These are phyloP conservation scores for Rhexocercosporidium sp. DNA, from an alignment of 2,329 filamentous ascomycete genomes.

Conservation along the genomic window DNA sequence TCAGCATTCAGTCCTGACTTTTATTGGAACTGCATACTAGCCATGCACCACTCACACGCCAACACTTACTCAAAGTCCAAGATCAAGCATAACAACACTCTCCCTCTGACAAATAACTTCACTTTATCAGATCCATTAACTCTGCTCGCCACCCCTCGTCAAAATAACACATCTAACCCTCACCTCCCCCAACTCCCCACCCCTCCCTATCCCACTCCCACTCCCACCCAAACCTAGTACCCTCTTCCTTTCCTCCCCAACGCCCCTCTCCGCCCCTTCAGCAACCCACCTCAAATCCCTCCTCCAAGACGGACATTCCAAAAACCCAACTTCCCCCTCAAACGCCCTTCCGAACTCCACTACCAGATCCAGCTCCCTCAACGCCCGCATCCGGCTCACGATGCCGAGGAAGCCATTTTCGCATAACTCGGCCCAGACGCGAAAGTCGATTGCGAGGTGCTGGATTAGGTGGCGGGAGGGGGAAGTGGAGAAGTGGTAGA, in stretches of 20 bases:
- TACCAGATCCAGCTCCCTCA: constrained; percentile 33
- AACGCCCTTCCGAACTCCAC: constrained; percentile 36
- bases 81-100: neutral
- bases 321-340: constrained; percentile 29
- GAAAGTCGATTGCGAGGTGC: constrained; percentile 32
- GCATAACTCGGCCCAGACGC: constrained; percentile 33
- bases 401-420: constrained; percentile 34
- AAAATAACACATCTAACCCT: constrained; percentile 35
- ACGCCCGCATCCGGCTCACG: constrained; percentile 29
- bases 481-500: constrained; percentile 34
- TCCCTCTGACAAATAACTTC: neutral
- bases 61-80: neutral
- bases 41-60: neutral
- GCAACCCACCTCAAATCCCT: constrained; percentile 35
- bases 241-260: constrained; percentile 29
- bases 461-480: constrained; percentile 30
- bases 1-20: no score
- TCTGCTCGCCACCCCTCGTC: constrained; percentile 36
- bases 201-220: constrained; percentile 3
- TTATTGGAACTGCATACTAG: no score
- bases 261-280: constrained; percentile 24
- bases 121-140: constrained; percentile 13
- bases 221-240: no score
- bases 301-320: constrained; percentile 33
- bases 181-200: constrained; percentile 20